Base-by-base conservation (phyloP, 768 basidiomycete species). In the Plicaturopsis crispa region DNA sequence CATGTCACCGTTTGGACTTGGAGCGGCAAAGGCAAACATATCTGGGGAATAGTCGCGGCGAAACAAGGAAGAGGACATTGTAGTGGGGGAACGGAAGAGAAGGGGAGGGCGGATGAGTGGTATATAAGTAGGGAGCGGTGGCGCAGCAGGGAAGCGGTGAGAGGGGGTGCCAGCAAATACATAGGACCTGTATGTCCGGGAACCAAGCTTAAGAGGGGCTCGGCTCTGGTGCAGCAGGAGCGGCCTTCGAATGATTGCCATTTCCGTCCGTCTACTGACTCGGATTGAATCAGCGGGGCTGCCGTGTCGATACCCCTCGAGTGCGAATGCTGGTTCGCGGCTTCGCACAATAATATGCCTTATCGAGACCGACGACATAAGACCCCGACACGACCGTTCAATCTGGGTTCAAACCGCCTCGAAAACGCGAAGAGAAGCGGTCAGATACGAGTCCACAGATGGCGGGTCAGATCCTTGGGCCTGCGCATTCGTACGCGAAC, bases 41-140 rank as follows among this genome's bases (percentile, higher is more conserved):
- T 53, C 45, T 5, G 57, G 54, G 34, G 52, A 57, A 43, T 53
- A 51, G 41, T 57, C 45, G 45, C 64, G 69, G 41, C 55, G 58
- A 41, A 57, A 54, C 39, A 67, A 48, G 24, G 60, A 51, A 50
- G 63, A 50, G 40, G 73, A 62, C 74, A 76, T 73, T 42, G 50
- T 39, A 48, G 37, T 43, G 30, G 34, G 14, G 38, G 43, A 31
- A 38, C 46, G 53, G 54, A 40, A 45, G 55, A 47, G 50, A 48
- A 35, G 42, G 45, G 48, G 35, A 22, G 39, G 44, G 22, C 42
- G 45, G 46, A 40, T 33, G 42, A 13, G 43, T 38, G 42, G 53
- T 60, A 62, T 65, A 63, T 65, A 67, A 65, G 56, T 38, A 24
- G n/a, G n/a, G n/a, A n/a, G n/a, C n/a, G 45, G 51, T 54, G 58